phyloP scores from a whole-genome alignment of 257 asterid genomes.

The Solanum paucissectum region DNA sequence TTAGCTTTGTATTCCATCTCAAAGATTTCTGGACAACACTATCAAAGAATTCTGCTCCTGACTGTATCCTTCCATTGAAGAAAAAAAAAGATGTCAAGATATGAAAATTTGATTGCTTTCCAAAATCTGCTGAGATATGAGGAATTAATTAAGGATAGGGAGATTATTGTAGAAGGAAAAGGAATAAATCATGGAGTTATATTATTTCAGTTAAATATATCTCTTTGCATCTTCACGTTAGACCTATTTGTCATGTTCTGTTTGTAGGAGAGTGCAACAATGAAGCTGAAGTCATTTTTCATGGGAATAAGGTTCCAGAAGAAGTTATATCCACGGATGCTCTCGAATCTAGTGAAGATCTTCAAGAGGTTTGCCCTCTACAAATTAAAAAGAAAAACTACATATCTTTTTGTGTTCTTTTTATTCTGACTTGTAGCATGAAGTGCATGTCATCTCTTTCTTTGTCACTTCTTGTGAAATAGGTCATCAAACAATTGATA shows the following conservation, averaged over 20 bases:
- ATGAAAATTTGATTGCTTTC: not conserved
- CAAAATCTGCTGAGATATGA: not conserved
- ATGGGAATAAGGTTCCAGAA: slow-evolving; percentile 38
- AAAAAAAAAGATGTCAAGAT: not conserved
- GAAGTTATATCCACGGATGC: slow-evolving; percentile 17
- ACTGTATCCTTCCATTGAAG: not conserved
- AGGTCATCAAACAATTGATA: not conserved
- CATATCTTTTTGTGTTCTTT: not conserved
- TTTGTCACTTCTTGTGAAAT: not conserved
- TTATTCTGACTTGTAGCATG: not conserved
- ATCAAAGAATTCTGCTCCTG: not conserved
- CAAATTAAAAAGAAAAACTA: not conserved
- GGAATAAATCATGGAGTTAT: not conserved
- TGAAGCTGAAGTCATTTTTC: slow-evolving; percentile 22
- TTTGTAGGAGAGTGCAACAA: slow-evolving; percentile 30
- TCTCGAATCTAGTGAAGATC: slow-evolving; percentile 5
- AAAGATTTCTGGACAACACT: not conserved
- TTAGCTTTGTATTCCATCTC: not conserved
- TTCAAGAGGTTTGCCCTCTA: not conserved
- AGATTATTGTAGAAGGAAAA: not conserved
- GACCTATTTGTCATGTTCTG: slow-evolving; percentile 3
- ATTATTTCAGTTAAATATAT: not conserved
- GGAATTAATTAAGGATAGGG: not conserved
- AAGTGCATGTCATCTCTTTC: not conserved
- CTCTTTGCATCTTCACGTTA: not conserved